These are phyloP conservation scores for Phaffomyces opuntiae DNA, from an alignment of 805 yeast species.

Conservation along the genomic window DNA sequence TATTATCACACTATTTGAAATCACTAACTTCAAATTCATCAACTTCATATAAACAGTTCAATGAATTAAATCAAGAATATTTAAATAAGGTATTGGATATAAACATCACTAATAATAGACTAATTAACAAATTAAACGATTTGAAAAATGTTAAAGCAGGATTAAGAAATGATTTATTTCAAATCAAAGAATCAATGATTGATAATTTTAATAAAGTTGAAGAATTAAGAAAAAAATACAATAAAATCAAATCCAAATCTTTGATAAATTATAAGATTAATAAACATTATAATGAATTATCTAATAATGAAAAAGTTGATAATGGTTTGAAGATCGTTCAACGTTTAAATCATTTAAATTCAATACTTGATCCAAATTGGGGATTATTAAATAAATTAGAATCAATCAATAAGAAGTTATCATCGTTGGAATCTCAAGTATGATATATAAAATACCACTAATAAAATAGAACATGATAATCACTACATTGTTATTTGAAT, in stretches of 20 bases:
- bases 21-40: constrained; percentile 4
- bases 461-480: too few species aligned
- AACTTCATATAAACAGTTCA: constrained; percentile 14
- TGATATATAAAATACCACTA: too few species aligned
- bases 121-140: constrained; percentile 24
- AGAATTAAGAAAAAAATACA: constrained; percentile 18
- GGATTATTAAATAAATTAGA: constrained; percentile 13
- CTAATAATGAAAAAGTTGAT: neutral
- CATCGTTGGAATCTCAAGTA: too few species aligned
- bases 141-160: constrained; percentile 22
- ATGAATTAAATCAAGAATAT: constrained; percentile 20
- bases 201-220: constrained; percentile 21
- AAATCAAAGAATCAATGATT: constrained; percentile 23
- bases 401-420: constrained; percentile 8
- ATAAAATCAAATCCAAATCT: constrained; percentile 14
- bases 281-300: constrained; percentile 6
- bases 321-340: constrained; percentile 7
- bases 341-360: constrained; percentile 24
- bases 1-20: constrained; percentile 10
- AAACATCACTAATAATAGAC: constrained; percentile 27
- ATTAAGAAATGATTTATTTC: constrained; percentile 24
- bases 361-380: constrained; percentile 22
- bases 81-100: constrained; percentile 29
- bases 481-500: too few species aligned
- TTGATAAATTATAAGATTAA: constrained; percentile 14